Conservation (phyloP, 2,329 filamentous ascomycete genomes). For the Trichophyton rubrum region DNA sequence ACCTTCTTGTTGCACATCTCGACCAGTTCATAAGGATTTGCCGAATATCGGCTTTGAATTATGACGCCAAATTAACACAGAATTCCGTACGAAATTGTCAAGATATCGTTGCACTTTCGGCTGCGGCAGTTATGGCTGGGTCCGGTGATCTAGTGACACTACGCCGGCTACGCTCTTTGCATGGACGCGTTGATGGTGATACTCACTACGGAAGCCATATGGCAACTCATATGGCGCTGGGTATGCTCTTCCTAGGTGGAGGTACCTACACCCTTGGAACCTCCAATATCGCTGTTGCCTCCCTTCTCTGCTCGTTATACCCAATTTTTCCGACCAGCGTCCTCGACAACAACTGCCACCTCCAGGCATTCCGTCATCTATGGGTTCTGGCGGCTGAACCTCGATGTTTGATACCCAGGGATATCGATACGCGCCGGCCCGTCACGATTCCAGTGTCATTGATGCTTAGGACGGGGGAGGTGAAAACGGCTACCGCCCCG, state of each 20-base stretch:
- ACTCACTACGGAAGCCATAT: conserved; percentile 90
- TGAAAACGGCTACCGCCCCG: conserved; percentile 36
- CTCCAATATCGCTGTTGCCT: conserved; percentile 72
- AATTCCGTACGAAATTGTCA: conserved; percentile 83
- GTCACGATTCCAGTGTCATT: conserved; percentile 61
- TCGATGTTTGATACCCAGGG: conserved; percentile 75
- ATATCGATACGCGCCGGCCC: conserved; percentile 70
- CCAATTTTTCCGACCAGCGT: conserved; percentile 80
- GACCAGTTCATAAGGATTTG: conserved; percentile 75
- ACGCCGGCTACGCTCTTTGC: conserved; percentile 71
- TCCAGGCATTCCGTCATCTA: conserved; percentile 93
- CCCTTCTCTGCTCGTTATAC: conserved; percentile 83
- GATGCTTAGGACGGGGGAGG: conserved; percentile 38
- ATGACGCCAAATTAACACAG: conserved; percentile 73
- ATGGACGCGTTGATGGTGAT: conserved; percentile 71
- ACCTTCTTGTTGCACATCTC: conserved; percentile 71
- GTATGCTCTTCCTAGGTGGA: conserved; percentile 79
- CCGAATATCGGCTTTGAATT: conserved; percentile 49
- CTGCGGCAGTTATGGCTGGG: conserved; percentile 86
- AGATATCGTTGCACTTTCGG: conserved; percentile 69
- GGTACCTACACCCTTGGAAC: conserved; percentile 87
- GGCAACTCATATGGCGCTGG: conserved; percentile 82
- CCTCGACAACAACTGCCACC: conserved; percentile 84
- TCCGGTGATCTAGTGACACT: conserved; percentile 81
- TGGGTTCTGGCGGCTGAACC: conserved; percentile 91